Evolutionary conservation across 331 rosid species (phyloP).

Genomic region (Dryas integrifolia): DNA sequence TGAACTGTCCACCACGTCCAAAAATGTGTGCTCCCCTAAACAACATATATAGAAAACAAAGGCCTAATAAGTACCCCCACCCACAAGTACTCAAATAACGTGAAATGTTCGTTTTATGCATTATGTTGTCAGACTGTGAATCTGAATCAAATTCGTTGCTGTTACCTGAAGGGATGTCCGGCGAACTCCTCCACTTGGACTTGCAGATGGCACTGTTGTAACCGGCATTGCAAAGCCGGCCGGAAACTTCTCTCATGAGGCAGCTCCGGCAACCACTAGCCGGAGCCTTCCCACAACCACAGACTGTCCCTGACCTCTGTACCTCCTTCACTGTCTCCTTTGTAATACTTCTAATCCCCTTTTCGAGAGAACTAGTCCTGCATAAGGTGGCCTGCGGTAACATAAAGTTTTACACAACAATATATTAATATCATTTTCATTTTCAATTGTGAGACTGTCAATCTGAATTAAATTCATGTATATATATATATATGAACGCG

Average conservation of each 20-base stretch:
- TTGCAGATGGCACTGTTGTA: constrained; percentile 68
- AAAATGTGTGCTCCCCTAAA: constrained; percentile 72
- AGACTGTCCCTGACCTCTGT: constrained; percentile 24
- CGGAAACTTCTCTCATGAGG: constrained; percentile 60
- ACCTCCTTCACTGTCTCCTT: constrained; percentile 53
- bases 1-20: constrained; percentile 65
- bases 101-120: neutral
- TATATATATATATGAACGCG: no score
- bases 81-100: no score
- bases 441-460: neutral
- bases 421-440: neutral
- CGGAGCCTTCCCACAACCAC: constrained; percentile 50
- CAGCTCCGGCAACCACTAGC: constrained; percentile 49
- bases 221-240: constrained; percentile 52
- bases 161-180: constrained; percentile 66
- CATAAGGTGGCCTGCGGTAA: constrained; percentile 42
- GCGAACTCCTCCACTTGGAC: constrained; percentile 75
- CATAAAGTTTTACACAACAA: no score
- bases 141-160: neutral
- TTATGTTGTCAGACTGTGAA: no score
- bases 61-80: no score
- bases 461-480: neutral
- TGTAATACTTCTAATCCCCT: constrained; percentile 50
- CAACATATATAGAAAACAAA: neutral
- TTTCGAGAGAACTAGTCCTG: constrained; percentile 56